Conservation (phyloP, 148 eudicot species). For the Rheum nobile region DNA sequence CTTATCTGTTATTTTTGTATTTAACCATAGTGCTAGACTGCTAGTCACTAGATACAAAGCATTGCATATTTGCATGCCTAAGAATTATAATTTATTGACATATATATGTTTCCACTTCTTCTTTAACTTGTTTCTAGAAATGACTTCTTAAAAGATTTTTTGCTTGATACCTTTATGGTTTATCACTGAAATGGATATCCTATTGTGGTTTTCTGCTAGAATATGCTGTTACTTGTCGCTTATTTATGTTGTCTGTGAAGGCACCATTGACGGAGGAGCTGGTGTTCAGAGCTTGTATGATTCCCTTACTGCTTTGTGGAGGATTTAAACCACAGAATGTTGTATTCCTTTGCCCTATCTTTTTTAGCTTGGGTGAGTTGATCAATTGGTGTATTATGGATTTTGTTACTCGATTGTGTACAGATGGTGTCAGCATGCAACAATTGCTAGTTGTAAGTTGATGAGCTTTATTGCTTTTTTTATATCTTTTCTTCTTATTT, state of each 20-base stretch:
- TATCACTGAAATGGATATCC: neutral
- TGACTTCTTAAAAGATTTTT: neutral
- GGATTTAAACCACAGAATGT: conserved; percentile 59
- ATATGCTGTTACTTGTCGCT: neutral
- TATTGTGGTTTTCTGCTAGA: neutral
- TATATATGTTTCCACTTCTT: neutral
- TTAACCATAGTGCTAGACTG: neutral
- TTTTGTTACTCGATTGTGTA: neutral
- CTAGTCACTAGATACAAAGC: neutral
- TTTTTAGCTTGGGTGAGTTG: conserved; percentile 90
- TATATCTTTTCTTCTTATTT: neutral
- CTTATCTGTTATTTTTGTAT: neutral
- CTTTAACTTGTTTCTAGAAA: neutral
- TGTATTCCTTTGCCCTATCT: conserved; percentile 62
- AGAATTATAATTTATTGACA: neutral
- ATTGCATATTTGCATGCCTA: neutral
- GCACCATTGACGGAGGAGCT: conserved; percentile 92
- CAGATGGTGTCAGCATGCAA: neutral
- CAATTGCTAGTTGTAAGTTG: neutral
- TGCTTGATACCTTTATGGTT: neutral
- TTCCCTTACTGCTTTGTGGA: conserved; percentile 86
- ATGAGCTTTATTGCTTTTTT: neutral
- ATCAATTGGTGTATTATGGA: neutral
- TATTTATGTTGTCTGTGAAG: conserved; percentile 17
- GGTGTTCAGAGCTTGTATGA: conserved; percentile 98